Base-by-base conservation (phyloP, 2,329 filamentous ascomycete species). In the Aspergillus transmontanensis region DNA sequence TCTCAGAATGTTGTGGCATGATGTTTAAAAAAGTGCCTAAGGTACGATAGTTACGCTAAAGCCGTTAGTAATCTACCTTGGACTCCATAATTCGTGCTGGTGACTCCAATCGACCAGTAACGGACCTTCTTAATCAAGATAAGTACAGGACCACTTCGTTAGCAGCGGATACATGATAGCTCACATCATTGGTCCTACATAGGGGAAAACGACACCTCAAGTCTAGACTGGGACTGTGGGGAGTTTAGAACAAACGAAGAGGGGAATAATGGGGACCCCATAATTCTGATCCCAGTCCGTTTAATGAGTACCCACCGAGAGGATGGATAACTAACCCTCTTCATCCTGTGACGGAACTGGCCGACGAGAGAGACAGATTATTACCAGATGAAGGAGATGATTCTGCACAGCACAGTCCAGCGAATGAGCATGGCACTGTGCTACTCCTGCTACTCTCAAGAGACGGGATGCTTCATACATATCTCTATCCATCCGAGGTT, bases 111-210 rank as follows among this genome's bases (percentile, higher is more conserved):
- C 28, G 48, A 12, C 48, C 48, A 51, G 48, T 51, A 30, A 21
- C 30, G 9, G 16, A 55, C 51, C 32, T 41, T 55, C 51, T 39
- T 16, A 39, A 26, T 55, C 51, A 23, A 39, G 51, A 55, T 23
- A 55, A 55, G 51, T 55, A 39, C 51, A 54, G 32, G 21, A 26
- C 32, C 32, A 55, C 51, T 23, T 55, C n/a, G 32, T 55, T 55
- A 53, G 48, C n/a, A 48, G 45, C 21, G 45, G 23, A 48, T 48
- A 30, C 46, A 23, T 23, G 51, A 55, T 55, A 14, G 21, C 32
- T 36, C 51, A 36, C 21, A 39, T 55, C 26, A 55, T 55, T 55
- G 51, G 51, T 32, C 28, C 28, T 32, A 41, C 39, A 23, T 21
- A n/a, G 28, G 28, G 28, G 21, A 34, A 34, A 5, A 51, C 9